Conservation (phyloP, 805 yeast genomes). For the Candida peoriensis region DNA sequence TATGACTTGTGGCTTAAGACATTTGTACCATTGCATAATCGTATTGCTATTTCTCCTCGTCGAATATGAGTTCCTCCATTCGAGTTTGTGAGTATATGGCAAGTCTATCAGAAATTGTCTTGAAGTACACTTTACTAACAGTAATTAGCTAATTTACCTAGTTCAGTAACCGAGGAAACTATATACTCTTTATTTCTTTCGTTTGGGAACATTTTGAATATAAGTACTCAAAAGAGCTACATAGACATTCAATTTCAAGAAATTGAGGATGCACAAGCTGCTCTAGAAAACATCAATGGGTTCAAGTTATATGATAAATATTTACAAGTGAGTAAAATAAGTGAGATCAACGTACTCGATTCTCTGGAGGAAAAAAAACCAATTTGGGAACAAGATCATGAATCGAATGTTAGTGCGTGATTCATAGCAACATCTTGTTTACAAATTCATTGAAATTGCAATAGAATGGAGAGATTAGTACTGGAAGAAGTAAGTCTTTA, state of each 20-base stretch:
- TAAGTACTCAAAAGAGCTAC: constrained; percentile 3
- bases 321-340: constrained; percentile 16
- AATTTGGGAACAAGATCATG: constrained; percentile 12
- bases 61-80: constrained; percentile 9
- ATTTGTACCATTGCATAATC: too few species aligned
- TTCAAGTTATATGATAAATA: constrained; percentile 13
- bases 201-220: constrained; percentile 20
- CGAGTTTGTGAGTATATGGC: constrained; percentile 5
- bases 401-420: too few species aligned
- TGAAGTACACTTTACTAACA: background rate
- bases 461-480: too few species aligned
- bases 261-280: constrained; percentile 18
- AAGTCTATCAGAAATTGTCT: background rate
- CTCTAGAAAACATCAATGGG: constrained; percentile 23
- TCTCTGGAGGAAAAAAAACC: constrained; percentile 8
- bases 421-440: too few species aligned
- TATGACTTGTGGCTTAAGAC: too few species aligned
- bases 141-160: constrained; percentile 16
- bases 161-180: constrained; percentile 5
- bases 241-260: constrained; percentile 22
- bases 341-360: constrained; percentile 7
- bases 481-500: too few species aligned
- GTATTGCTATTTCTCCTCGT: too few species aligned
- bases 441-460: too few species aligned
- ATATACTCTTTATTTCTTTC: constrained; percentile 16